Percentiles rank a stretch among this genome's conserved stretches.
phyloP scores from a whole-genome alignment of 352 stramenopile species.

The Halophytophthora polymorphica region DNA sequence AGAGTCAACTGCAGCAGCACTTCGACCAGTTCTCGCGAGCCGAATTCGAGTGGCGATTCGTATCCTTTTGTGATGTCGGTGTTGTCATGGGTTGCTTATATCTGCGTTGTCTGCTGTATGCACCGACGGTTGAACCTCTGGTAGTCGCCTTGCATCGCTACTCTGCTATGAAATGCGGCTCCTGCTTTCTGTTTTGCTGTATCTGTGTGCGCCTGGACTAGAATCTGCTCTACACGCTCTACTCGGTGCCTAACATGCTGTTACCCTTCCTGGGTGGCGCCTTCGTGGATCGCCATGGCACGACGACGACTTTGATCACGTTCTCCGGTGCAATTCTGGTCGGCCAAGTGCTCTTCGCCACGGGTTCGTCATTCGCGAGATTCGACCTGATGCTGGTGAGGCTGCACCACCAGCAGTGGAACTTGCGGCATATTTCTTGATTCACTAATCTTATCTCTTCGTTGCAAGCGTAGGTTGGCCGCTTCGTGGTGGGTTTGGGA shows the following conservation, averaged over 20 bases:
- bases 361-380: slow-evolving; percentile 74
- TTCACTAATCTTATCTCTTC: background rate
- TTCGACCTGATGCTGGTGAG: slow-evolving; percentile 76
- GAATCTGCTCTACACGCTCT: slow-evolving; percentile 93
- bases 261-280: slow-evolving; percentile 92
- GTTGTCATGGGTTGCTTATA: background rate
- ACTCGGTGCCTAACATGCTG: slow-evolving; percentile 91
- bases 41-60: slow-evolving; percentile 81
- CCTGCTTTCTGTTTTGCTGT: no score
- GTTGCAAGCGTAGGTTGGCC: slow-evolving; percentile 53
- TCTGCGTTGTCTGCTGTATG: background rate
- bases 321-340: slow-evolving; percentile 83
- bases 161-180: background rate
- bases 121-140: background rate
- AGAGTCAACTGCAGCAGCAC: slow-evolving; percentile 85
- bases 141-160: no score
- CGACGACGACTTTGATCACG: slow-evolving; percentile 74
- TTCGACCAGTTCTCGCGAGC: slow-evolving; percentile 70
- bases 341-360: slow-evolving; percentile 87
- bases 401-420: background rate
- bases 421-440: background rate
- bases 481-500: slow-evolving; percentile 91
- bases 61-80: slow-evolving; percentile 21
- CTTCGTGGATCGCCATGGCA: slow-evolving; percentile 87
- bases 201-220: slow-evolving; percentile 24